Evolutionary conservation across 108 stramenopile genomes (phyloP), one percentile per base, ranked within the genome.

Genomic region (Thalassiosira profunda): DNA sequence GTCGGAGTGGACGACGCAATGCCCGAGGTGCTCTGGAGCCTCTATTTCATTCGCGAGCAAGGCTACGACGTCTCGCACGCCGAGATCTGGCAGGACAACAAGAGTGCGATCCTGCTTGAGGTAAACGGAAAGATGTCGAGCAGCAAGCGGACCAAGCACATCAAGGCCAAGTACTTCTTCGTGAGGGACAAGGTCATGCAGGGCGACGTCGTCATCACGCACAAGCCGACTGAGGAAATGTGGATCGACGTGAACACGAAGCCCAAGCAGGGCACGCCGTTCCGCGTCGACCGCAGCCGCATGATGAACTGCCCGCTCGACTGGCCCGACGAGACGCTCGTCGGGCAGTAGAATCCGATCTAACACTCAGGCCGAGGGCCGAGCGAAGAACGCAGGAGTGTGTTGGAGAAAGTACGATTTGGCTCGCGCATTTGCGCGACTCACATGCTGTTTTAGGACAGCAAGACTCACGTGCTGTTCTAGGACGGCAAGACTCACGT

Each of bases 101-200:
- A 58, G 33, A 79, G 77, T 18, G 43, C 80, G 21, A 79, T 82
- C 26, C 63, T 67, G 10, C 46, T 84, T 11, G 66, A 81, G 29
- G 67, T 68, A 25, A 81, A 81, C 34, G 84, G 80, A 8, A 31
- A 45, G 21, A 49, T 12, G 3, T 77, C 74, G 0, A 63, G 64
- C 34, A 51, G 75, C 7, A 84, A 84, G 28, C 47, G 76, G 18
- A 81, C 79, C 5, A 62, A 66, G 42, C 84, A 84, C 53, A 65
- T 84, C 15, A 58, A 80, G 36, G 66, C 73, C 5, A 57, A 79
- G 2, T 72, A 80, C 46, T 85, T 82, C 78, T 79, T 65, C 7
- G 41, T 75, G 8, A 82, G 42, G 2, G 84, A 85, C 42, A 33
- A 52, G 24, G 36, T 81, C 9, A 25, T 63, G 4, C 6, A n/a